Conservation (phyloP, 2,329 filamentous ascomycete genomes). For the Nemania serpens region DNA sequence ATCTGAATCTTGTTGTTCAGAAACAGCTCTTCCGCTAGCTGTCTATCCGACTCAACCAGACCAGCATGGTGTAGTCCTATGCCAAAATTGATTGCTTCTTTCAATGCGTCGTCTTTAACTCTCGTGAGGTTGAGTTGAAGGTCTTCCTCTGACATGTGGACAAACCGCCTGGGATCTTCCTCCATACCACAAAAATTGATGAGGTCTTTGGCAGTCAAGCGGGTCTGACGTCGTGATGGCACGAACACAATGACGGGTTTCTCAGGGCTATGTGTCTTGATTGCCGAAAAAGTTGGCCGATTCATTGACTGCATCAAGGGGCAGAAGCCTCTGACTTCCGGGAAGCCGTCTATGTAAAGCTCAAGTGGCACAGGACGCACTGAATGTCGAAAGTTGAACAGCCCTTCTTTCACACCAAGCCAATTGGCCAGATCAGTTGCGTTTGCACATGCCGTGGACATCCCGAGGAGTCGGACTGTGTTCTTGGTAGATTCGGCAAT, state of each 20-base stretch:
- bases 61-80: conserved; percentile 97
- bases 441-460: conserved; percentile 98
- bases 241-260: conserved; percentile 99
- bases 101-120: conserved; percentile 90
- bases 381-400: conserved; percentile 98
- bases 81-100: conserved; percentile 94
- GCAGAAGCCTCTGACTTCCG: conserved; percentile 92
- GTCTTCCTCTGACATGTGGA: conserved; percentile 94
- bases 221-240: conserved; percentile 90
- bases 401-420: conserved; percentile 91
- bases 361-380: conserved; percentile 95
- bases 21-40: conserved; percentile 91
- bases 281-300: conserved; percentile 90
- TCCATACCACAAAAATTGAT: conserved; percentile 99
- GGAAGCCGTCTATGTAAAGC: conserved; percentile 97
- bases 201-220: conserved; percentile 91
- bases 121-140: conserved; percentile 83
- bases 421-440: conserved; percentile 93
- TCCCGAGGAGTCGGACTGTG: conserved; percentile 88
- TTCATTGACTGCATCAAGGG: conserved; percentile 99
- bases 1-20: conserved; percentile 98
- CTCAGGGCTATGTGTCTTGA: conserved; percentile 93
- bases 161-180: conserved; percentile 90
- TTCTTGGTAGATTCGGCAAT: conserved; percentile 93
- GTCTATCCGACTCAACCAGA: conserved; percentile 91